These are phyloP conservation scores for Penicillium expansum DNA, from an alignment of 2,329 filamentous ascomycete genomes.

Conservation along the genomic window DNA sequence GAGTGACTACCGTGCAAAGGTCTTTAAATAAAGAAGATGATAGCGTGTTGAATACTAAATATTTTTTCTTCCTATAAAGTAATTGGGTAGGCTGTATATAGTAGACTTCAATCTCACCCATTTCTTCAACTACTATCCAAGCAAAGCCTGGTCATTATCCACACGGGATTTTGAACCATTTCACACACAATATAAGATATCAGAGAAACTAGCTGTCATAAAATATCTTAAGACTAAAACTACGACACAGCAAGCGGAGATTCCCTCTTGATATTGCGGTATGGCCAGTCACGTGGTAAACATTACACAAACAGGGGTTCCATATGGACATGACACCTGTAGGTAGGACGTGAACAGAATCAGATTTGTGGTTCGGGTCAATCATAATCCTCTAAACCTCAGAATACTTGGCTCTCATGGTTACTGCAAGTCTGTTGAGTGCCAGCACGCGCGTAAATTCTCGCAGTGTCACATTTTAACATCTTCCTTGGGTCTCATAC, in stretches of 20 bases:
- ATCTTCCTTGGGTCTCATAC: background rate
- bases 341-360: background rate
- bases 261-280: background rate
- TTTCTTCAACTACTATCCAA: background rate
- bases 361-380: background rate
- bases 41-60: background rate
- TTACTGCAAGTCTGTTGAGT: background rate
- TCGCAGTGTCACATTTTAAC: background rate
- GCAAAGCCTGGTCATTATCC: background rate
- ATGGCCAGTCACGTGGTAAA: slow-evolving; percentile 2
- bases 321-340: background rate
- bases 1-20: background rate
- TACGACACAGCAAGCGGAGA: no score
- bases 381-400: background rate
- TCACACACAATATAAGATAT: background rate
- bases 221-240: no score
- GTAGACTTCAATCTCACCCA: background rate
- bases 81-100: background rate
- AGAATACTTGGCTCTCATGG: background rate
- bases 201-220: background rate
- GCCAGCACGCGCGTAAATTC: background rate
- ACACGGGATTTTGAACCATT: background rate
- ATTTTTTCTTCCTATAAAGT: background rate
- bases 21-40: background rate
- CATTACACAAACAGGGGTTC: slow-evolving; percentile 9